These are phyloP conservation scores for Plasmopara muralis DNA, from an alignment of 352 stramenopile genomes.

Conservation along the genomic window DNA sequence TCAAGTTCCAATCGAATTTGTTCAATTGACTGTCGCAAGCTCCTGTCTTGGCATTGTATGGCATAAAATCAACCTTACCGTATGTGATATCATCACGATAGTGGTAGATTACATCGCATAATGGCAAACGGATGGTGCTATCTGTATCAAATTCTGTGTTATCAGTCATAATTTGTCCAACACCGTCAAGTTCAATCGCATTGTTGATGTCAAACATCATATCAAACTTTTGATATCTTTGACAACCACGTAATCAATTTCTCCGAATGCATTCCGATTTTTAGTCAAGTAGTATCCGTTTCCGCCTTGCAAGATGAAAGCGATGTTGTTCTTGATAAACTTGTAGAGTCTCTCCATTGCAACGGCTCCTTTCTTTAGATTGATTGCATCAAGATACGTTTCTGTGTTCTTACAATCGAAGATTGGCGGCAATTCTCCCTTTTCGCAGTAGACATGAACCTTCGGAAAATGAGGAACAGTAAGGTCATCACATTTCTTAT, in stretches of 20 bases:
- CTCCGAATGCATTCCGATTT: too few relatives aligned
- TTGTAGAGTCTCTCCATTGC: too few relatives aligned
- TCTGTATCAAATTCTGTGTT: conserved; percentile 1
- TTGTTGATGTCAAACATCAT: conserved; percentile 1
- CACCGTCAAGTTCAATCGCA: background rate
- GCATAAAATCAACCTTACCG: conserved; percentile 1
- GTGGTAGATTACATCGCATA: background rate
- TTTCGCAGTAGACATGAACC: background rate
- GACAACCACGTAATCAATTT: too few relatives aligned
- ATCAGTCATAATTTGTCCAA: background rate
- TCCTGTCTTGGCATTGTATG: conserved; percentile 1
- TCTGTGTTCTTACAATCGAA: conserved; percentile 1
- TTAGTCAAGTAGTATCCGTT: too few relatives aligned
- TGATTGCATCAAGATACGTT: background rate
- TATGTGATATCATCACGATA: conserved; percentile 3
- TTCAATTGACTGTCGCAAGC: conserved; percentile 1
- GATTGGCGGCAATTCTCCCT: background rate
- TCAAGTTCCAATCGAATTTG: background rate
- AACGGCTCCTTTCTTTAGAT: background rate
- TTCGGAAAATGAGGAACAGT: background rate
- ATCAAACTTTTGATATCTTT: background rate
- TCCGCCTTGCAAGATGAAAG: too few relatives aligned
- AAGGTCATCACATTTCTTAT: background rate
- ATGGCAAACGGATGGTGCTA: background rate
- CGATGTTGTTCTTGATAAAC: too few relatives aligned